Evolutionary conservation across 1,284 basidiomycete genomes (phyloP).

Genomic region (Ganoderma resinaceum): DNA sequence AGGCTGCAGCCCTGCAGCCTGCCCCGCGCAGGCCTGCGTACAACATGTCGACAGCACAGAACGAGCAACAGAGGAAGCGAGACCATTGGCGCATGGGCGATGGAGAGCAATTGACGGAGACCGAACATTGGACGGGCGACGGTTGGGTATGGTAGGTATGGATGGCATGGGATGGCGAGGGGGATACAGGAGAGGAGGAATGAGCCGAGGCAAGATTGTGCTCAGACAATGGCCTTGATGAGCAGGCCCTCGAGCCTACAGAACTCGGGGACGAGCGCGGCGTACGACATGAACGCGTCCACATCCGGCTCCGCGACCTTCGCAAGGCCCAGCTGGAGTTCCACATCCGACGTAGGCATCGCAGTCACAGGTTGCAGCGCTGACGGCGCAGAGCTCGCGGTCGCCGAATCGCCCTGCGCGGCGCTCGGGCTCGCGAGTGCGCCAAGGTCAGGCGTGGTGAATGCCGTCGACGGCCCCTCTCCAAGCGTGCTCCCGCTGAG

Average conservation of each 20-base stretch:
- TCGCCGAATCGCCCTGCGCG: conserved; percentile 30
- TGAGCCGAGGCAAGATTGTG: not conserved
- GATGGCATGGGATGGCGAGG: not conserved
- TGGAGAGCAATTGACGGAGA: conserved; percentile 3
- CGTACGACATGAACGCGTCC: conserved; percentile 84
- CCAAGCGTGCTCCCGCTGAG: conserved; percentile 44
- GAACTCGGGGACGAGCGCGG: conserved; percentile 84
- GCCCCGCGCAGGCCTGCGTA: conserved; percentile 24
- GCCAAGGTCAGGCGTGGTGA: conserved; percentile 68
- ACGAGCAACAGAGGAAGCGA: conserved; percentile 25
- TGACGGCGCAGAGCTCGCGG: conserved; percentile 45
- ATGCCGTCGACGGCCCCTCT: conserved; percentile 57
- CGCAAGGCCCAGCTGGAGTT: conserved; percentile 75
- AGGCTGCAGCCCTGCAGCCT: conserved; percentile 16
- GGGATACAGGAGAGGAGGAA: not conserved
- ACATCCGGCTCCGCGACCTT: conserved; percentile 84
- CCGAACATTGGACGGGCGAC: not conserved
- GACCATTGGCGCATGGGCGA: conserved; percentile 11
- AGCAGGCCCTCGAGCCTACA: conserved; percentile 78
- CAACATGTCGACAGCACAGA: conserved; percentile 34
- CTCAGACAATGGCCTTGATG: conserved; percentile 65
- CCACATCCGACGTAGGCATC: conserved; percentile 70
- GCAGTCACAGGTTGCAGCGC: conserved; percentile 73
- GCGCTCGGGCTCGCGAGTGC: conserved; percentile 38
- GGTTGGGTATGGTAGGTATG: not conserved